phyloP scores from a whole-genome alignment of 2,329 filamentous ascomycete genomes.

The Shiraia sp. region DNA sequence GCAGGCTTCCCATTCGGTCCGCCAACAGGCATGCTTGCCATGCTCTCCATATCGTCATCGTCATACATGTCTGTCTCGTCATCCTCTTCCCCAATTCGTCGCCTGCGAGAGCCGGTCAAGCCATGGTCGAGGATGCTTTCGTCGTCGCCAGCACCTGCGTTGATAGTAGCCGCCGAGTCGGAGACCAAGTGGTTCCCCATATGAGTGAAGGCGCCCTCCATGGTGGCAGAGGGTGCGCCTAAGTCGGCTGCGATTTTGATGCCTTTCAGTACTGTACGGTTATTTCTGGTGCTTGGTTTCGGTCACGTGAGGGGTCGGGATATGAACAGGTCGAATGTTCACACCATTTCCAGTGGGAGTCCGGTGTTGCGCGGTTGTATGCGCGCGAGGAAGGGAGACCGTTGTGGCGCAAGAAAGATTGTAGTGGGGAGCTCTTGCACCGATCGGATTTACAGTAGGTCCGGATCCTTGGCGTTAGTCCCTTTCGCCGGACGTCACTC shows the following conservation, averaged over 20 bases:
- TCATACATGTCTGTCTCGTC: constrained; percentile 87
- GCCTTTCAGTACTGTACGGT: neutral
- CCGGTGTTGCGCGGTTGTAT: constrained; percentile 18
- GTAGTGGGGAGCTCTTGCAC: neutral
- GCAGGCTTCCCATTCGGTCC: constrained; percentile 65
- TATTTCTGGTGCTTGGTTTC: constrained; percentile 4
- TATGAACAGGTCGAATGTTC: constrained; percentile 8
- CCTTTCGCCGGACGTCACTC: neutral
- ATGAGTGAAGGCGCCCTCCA: constrained; percentile 89
- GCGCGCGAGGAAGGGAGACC: constrained; percentile 15
- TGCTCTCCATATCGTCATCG: constrained; percentile 72
- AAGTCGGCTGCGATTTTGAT: neutral
- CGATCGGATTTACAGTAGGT: neutral
- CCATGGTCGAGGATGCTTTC: constrained; percentile 77
- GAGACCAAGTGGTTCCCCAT: constrained; percentile 85
- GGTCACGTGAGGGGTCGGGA: constrained; percentile 1
- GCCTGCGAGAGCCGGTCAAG: constrained; percentile 59
- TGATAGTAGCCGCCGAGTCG: constrained; percentile 83
- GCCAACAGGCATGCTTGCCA: constrained; percentile 81
- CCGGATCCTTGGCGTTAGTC: neutral
- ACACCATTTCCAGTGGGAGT: constrained; percentile 31
- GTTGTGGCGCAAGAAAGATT: constrained; percentile 24
- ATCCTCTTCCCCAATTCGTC: constrained; percentile 69
- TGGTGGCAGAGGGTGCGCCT: constrained; percentile 42
- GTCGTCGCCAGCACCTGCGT: constrained; percentile 84